Evolutionary conservation across 1,284 basidiomycete genomes (phyloP).

Genomic region (Abortiporus biennis): DNA sequence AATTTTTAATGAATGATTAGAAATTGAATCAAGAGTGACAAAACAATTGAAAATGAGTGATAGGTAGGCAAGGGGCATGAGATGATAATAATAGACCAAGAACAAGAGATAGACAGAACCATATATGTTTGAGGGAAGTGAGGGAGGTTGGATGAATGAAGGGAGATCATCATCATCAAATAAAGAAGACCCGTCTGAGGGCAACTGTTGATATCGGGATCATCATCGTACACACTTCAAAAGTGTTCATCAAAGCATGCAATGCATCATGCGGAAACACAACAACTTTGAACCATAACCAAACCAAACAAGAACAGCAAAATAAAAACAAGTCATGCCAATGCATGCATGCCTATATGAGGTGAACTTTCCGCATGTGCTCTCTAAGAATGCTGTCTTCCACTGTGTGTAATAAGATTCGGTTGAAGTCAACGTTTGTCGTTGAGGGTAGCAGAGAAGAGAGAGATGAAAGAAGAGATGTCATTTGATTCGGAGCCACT

Average conservation of each 20-base stretch:
- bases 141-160: not conserved
- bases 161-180: not conserved
- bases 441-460: not conserved
- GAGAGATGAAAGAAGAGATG: not conserved
- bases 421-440: not conserved
- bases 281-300: not conserved
- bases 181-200: not conserved
- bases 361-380: constrained; percentile 3
- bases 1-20: not conserved
- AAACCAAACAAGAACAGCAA: not conserved
- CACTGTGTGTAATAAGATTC: no score
- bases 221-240: not conserved
- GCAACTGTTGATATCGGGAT: not conserved
- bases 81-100: not conserved
- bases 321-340: no score
- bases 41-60: not conserved
- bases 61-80: not conserved
- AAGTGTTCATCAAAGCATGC: not conserved
- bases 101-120: not conserved
- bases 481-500: constrained; percentile 15
- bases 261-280: not conserved
- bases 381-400: not conserved
- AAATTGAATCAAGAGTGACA: not conserved
- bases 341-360: not conserved
- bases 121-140: not conserved